Base-by-base conservation (phyloP, 768 basidiomycete species). In the Rhizopogon sp. region DNA sequence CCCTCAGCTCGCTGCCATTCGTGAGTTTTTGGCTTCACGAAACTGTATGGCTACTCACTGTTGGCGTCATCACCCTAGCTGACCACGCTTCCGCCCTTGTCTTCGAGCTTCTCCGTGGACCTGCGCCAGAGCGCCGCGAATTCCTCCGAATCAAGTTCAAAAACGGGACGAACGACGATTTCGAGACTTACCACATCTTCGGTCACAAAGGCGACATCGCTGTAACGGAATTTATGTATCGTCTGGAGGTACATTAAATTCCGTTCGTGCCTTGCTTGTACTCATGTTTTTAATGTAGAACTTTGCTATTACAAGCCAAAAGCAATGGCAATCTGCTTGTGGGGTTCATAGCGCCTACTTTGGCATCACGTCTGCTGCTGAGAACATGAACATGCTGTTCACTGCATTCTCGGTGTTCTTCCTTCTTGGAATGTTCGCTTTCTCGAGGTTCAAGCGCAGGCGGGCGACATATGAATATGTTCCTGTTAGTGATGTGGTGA, bases 121-220 rank as follows among this genome's bases (percentile, higher is more conserved):
- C 81, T 51, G 82, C 84, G n/a, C 87, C 87, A 11, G 87, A 89
- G 57, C 73, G 80, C 62, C 83, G 87, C 45, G 87, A 90, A 72
- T 90, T 90, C 75, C 75, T 92, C 60, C 84, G 88, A 57, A 77
- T 90, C 80, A 85, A 80, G 70, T 90, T 90, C 80, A 86, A 82
- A 79, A 91, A 91, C 66, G 88, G 89, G 33, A 89, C 90, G 17
- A 61, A 74, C 41, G 72, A 70, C 45, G 73, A 74, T 59, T 88
- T 87, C 75, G 67, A 78, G 52, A 82, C 83, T 33, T 63, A 88
- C 62, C 81, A 85, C 59, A 81, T 85, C 66, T 90, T 90, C 66
- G 85, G 79, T 40, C 82, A 87, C 71, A 74, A 80, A 44, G 80
- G 81, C 55, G 82, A 87, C 60, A 83, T 92, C 53, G 86, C 87